Evolutionary conservation across 2,329 filamentous ascomycete genomes (phyloP).

Genomic region (Nemania diffusa): DNA sequence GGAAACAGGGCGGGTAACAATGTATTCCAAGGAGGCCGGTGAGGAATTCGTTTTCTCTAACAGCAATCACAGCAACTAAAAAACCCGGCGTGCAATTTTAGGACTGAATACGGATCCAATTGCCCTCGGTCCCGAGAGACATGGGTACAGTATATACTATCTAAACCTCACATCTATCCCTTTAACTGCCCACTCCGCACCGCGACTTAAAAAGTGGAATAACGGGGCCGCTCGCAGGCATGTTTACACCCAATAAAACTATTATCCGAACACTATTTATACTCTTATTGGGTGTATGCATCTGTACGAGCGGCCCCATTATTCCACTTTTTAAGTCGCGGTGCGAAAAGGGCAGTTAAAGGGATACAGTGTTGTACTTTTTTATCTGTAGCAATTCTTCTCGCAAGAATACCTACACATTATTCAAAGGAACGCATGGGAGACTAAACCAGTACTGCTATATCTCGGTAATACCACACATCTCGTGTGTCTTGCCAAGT

Average conservation of each 20-base stretch:
- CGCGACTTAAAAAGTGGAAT: too few species aligned
- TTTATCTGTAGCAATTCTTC: background rate
- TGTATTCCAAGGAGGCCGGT: conserved; percentile 4
- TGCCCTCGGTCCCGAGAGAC: conserved; percentile 20
- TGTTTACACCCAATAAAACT: too few species aligned
- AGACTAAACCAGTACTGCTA: background rate
- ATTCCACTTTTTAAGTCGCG: too few species aligned
- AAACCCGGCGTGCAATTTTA: conserved; percentile 11
- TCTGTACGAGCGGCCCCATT: too few species aligned
- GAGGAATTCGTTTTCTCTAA: conserved; percentile 7
- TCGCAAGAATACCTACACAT: too few species aligned
- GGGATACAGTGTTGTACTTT: too few species aligned
- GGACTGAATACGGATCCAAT: conserved; percentile 9
- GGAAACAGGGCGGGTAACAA: conserved; percentile 4
- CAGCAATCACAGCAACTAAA: conserved; percentile 10
- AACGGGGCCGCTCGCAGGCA: too few species aligned
- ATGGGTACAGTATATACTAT: background rate
- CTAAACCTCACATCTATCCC: background rate
- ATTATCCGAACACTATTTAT: too few species aligned
- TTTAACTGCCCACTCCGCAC: too few species aligned
- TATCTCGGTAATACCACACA: background rate
- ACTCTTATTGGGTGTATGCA: too few species aligned
- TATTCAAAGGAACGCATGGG: too few species aligned
- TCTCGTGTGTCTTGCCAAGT: background rate
- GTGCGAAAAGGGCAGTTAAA: too few species aligned